phyloP scores from a whole-genome alignment of 192 early-diverging fungal species.

The Tieghemiomyces parasiticus region DNA sequence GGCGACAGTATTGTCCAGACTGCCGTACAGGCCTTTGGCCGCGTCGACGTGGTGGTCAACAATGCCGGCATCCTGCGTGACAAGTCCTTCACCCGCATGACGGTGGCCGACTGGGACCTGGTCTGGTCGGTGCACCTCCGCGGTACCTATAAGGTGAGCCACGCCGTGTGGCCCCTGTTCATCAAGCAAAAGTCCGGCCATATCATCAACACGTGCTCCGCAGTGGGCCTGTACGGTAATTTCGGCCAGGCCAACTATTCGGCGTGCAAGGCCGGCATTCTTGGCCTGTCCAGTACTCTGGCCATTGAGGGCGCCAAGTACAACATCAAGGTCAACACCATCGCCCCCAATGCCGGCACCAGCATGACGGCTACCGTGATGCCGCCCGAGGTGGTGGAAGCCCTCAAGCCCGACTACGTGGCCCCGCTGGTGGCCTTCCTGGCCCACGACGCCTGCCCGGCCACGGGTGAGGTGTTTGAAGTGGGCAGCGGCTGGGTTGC shows the following conservation, averaged over 20 bases:
- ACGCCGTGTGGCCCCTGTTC: constrained; percentile 94
- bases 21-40: constrained; percentile 70
- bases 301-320: constrained; percentile 80
- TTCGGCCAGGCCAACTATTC: constrained; percentile 94
- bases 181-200: constrained; percentile 87
- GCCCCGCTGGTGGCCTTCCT: constrained; percentile 88
- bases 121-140: constrained; percentile 81
- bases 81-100: constrained; percentile 81
- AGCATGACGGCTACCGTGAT: constrained; percentile 95
- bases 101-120: constrained; percentile 89
- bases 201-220: constrained; percentile 89
- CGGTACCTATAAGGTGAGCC: constrained; percentile 86
- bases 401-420: constrained; percentile 93
- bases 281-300: constrained; percentile 82
- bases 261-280: constrained; percentile 81
- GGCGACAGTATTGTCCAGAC: constrained; percentile 89
- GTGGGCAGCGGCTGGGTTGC: constrained; percentile 90
- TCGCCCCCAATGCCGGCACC: constrained; percentile 95
- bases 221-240: constrained; percentile 90
- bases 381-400: constrained; percentile 88
- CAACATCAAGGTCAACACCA: constrained; percentile 87
- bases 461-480: constrained; percentile 86
- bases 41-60: constrained; percentile 79
- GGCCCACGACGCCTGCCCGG: constrained; percentile 57
- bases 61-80: constrained; percentile 97